Evolutionary conservation across 495 filamentous ascomycete species (phyloP).

Genomic region (Tetracladium marchalianum): DNA sequence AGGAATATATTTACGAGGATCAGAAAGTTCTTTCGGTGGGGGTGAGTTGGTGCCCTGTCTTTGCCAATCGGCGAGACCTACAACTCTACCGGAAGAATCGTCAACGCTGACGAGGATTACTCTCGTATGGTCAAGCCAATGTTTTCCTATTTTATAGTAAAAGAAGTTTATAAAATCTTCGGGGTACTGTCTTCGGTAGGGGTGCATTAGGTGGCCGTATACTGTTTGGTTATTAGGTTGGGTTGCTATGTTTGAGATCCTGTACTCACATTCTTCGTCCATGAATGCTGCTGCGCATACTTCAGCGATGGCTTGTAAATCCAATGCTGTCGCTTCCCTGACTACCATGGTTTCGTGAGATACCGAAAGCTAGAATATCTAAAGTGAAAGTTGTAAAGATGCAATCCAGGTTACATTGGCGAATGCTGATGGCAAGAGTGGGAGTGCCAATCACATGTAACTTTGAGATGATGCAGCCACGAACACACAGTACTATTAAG

Average conservation of each 20-base stretch:
- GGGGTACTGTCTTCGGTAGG: not conserved
- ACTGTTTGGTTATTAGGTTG: not conserved
- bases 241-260: too few species aligned
- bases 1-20: too few species aligned
- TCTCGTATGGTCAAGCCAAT: not conserved
- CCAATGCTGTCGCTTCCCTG: too few species aligned
- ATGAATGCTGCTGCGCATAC: not conserved
- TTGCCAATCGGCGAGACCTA: conserved; percentile 2
- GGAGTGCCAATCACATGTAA: not conserved
- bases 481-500: too few species aligned
- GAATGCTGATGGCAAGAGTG: not conserved
- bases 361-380: too few species aligned
- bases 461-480: too few species aligned
- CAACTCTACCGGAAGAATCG: not conserved
- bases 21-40: too few species aligned
- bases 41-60: not conserved
- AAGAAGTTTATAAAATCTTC: not conserved
- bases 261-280: not conserved
- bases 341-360: too few species aligned
- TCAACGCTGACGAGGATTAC: not conserved
- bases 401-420: too few species aligned
- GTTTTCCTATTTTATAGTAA: not conserved
- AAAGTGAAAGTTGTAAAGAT: too few species aligned
- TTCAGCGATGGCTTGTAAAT: not conserved
- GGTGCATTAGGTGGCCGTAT: conserved; percentile 1